These are phyloP conservation scores for Omphalea diandra DNA, from an alignment of 441 rosid genomes.

Conservation along the genomic window DNA sequence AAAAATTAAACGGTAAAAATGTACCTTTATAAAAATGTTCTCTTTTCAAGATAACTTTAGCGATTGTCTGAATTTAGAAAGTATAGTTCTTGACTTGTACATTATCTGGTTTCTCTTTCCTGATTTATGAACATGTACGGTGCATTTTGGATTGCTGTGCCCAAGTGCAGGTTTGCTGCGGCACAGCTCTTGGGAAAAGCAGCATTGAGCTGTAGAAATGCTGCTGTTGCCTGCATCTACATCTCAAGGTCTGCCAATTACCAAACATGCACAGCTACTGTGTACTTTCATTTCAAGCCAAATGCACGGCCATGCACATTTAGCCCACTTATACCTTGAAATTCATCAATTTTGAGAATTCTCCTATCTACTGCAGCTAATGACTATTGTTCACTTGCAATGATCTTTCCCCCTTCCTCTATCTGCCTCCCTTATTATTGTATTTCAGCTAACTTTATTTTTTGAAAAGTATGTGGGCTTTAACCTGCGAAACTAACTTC, in stretches of 20 bases:
- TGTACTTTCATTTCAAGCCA: not conserved
- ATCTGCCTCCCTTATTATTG: not conserved
- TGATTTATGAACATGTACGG: not conserved
- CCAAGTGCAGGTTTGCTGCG: not conserved
- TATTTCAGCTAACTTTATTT: not conserved
- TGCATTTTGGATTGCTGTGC: not conserved
- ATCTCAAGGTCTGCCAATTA: not conserved
- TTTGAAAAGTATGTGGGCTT: not conserved
- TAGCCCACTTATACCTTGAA: not conserved
- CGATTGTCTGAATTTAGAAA: not conserved
- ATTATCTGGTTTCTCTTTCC: not conserved
- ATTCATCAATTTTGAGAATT: not conserved
- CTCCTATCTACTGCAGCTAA: too few species aligned
- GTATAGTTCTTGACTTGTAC: not conserved
- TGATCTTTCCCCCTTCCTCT: too few species aligned
- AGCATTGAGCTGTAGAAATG: too few species aligned
- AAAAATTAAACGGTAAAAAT: constrained; percentile 61
- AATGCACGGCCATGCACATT: not conserved
- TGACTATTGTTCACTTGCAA: not conserved
- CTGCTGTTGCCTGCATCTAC: not conserved
- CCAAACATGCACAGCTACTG: not conserved
- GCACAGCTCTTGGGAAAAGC: too few species aligned
- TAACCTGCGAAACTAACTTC: constrained; percentile 6
- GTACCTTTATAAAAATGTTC: not conserved
- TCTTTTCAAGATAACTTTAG: constrained; percentile 7